Percentiles rank a stretch among this genome's conserved stretches.
Evolutionary conservation across 2,329 filamentous ascomycete genomes (phyloP).

Genomic region (Trichoderma oligosporum): DNA sequence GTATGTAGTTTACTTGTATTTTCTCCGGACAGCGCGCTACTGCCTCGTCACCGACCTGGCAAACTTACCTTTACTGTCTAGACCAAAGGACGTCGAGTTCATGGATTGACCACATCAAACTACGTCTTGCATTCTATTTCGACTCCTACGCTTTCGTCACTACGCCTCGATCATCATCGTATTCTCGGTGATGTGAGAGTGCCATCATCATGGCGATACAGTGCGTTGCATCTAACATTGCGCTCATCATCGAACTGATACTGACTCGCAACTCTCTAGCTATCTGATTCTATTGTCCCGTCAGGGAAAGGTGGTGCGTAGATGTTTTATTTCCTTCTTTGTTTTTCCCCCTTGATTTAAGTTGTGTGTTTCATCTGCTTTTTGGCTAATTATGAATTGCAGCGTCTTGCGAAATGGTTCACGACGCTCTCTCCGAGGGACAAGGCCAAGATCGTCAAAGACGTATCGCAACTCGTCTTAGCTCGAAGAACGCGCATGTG

Average conservation of each 20-base stretch:
- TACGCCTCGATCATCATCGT: constrained; percentile 9
- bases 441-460: constrained; percentile 99
- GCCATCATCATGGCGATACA: constrained; percentile 42
- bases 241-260: background rate
- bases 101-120: too few relatives aligned
- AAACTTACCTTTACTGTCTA: constrained; percentile 20
- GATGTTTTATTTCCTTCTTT: too few relatives aligned
- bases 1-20: too few relatives aligned
- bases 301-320: constrained; percentile 96
- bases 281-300: constrained; percentile 96
- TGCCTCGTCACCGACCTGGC: constrained; percentile 28
- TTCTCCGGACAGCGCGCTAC: too few relatives aligned
- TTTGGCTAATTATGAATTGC: constrained; percentile 26
- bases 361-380: too few relatives aligned
- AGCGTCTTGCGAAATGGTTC: constrained; percentile 99
- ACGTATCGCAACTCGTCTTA: constrained; percentile 95
- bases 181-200: constrained; percentile 23
- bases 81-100: constrained; percentile 4
- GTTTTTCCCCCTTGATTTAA: too few relatives aligned
- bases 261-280: constrained; percentile 46
- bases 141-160: constrained; percentile 1
- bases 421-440: constrained; percentile 95
- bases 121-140: background rate
- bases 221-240: constrained; percentile 33
- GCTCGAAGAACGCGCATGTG: constrained; percentile 97